Conservation (phyloP, 225 moss, liverwort and hornwort species). For the Pseudisothecium myosuroides region DNA sequence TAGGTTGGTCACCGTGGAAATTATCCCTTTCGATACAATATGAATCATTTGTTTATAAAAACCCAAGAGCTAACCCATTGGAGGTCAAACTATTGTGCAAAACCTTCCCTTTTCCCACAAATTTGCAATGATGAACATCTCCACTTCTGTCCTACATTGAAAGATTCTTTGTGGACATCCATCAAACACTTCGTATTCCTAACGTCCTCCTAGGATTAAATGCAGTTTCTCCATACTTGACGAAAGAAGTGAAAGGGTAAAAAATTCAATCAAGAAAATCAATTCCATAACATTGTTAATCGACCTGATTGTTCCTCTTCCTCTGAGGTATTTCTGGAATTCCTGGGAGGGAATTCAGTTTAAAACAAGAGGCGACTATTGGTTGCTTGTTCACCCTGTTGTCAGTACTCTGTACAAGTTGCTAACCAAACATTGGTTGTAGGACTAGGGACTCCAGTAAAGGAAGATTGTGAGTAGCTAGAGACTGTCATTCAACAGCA, state of each 20-base stretch:
- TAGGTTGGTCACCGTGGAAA: accelerated
- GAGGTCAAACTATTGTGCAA: neutral
- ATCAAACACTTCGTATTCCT: neutral
- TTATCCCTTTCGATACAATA: accelerated
- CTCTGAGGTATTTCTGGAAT: no score
- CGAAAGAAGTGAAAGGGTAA: neutral
- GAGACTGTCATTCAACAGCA: no score
- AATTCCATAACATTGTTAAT: no score
- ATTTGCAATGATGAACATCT: neutral
- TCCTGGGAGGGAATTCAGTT: no score
- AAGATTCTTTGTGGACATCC: neutral
- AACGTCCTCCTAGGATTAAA: accelerated
- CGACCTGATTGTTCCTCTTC: no score
- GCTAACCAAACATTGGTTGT: no score
- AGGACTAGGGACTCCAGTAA: no score
- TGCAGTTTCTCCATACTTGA: accelerated
- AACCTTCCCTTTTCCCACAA: neutral
- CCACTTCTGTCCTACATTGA: neutral
- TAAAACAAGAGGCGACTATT: no score
- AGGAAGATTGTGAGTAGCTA: no score
- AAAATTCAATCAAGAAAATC: accelerated
- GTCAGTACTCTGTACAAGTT: no score
- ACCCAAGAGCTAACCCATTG: neutral
- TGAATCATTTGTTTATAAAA: neutral
- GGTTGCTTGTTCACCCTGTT: no score